Conservation (phyloP, 2,329 filamentous ascomycete genomes). For the Calonectria crousiana region DNA sequence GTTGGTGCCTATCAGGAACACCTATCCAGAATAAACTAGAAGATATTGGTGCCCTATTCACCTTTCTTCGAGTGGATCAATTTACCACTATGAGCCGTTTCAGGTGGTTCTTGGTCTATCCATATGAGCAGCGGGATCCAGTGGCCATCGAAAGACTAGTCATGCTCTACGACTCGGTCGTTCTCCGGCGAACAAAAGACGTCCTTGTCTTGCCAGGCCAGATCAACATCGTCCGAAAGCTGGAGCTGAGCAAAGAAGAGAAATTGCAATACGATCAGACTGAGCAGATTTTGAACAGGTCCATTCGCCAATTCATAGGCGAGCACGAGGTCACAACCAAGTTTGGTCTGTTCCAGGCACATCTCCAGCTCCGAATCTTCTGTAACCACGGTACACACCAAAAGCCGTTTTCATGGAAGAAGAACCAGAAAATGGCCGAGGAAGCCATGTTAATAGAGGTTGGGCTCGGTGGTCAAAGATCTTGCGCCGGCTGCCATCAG, state of each 20-base stretch:
- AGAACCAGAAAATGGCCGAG: conserved; percentile 41
- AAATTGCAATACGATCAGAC: conserved; percentile 53
- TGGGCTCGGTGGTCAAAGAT: conserved; percentile 40
- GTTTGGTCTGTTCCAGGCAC: conserved; percentile 59
- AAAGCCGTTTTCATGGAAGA: conserved; percentile 57
- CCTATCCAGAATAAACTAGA: conserved; percentile 66
- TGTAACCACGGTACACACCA: conserved; percentile 65
- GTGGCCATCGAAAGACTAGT: conserved; percentile 47
- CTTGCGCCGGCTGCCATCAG: conserved; percentile 49
- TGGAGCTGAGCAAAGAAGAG: conserved; percentile 11
- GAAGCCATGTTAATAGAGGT: conserved; percentile 40
- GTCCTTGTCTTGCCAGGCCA: conserved; percentile 51
- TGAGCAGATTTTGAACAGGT: conserved; percentile 51
- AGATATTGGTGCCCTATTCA: conserved; percentile 64
- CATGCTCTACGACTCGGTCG: conserved; percentile 52
- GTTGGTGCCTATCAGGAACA: conserved; percentile 67
- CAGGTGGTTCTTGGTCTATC: conserved; percentile 56
- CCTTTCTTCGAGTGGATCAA: conserved; percentile 50
- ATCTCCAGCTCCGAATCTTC: conserved; percentile 60
- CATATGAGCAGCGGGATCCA: conserved; percentile 48
- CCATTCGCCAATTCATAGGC: conserved; percentile 52
- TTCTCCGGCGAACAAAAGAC: conserved; percentile 57
- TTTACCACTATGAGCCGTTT: conserved; percentile 49
- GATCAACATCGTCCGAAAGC: background rate
- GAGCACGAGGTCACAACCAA: conserved; percentile 50